Conservation (phyloP, 441 rosid genomes). For the Hypseocharis bilobata region DNA sequence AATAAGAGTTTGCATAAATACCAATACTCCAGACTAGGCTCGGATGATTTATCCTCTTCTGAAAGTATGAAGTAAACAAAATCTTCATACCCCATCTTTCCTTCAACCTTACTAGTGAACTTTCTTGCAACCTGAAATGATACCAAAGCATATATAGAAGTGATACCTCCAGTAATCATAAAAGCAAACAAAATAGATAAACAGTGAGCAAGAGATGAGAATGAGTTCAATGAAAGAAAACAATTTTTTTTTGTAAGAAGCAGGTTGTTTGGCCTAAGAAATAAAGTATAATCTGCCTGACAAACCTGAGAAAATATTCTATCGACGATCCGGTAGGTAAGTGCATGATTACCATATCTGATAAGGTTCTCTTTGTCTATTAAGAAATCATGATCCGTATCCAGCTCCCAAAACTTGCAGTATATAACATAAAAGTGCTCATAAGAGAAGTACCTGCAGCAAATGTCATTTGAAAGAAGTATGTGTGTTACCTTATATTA, state of each 20-base stretch:
- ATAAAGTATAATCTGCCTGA: constrained; percentile 1
- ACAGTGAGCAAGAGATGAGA: constrained; percentile 3
- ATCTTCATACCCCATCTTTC: constrained; percentile 98
- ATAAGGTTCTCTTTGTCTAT: constrained; percentile 96
- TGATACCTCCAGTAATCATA: constrained; percentile 6
- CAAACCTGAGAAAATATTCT: constrained; percentile 95
- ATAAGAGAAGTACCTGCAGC: constrained; percentile 77
- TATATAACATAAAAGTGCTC: constrained; percentile 95
- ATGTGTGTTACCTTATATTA: background rate
- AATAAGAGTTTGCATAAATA: constrained; percentile 21
- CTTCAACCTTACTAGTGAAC: constrained; percentile 82
- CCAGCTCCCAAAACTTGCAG: constrained; percentile 99
- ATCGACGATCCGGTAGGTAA: constrained; percentile 92
- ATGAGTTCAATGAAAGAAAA: background rate
- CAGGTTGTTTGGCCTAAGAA: constrained; percentile 8
- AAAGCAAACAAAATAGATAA: constrained; percentile 12
- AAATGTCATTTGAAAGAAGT: constrained; percentile 12
- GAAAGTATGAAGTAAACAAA: constrained; percentile 91
- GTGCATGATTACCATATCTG: constrained; percentile 96
- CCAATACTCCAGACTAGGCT: constrained; percentile 97
- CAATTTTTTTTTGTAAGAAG: constrained; percentile 5
- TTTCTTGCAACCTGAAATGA: constrained; percentile 64
- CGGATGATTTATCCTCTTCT: constrained; percentile 96
- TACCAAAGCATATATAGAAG: constrained; percentile 16
- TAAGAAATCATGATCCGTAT: constrained; percentile 88